These are phyloP conservation scores for Botrytis elliptica DNA, from an alignment of 2,329 filamentous ascomycete genomes.

Conservation along the genomic window DNA sequence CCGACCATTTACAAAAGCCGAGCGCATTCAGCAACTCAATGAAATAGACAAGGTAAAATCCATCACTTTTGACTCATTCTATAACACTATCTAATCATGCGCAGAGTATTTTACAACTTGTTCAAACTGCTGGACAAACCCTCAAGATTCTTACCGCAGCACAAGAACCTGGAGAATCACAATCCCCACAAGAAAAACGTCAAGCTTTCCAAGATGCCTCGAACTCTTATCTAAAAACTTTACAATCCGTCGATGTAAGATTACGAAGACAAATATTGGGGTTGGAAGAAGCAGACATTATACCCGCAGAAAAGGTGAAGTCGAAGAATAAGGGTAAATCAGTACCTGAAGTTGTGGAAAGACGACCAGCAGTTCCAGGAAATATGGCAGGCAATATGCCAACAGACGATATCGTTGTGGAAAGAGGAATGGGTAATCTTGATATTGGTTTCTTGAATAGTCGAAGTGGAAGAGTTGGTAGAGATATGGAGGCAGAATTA, in stretches of 20 bases:
- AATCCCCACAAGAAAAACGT: conserved; percentile 28
- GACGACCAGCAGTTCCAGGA: conserved; percentile 4
- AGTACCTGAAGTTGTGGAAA: conserved; percentile 2
- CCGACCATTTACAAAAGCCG: conserved; percentile 63
- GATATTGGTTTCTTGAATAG: conserved; percentile 92
- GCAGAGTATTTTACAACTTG: conserved; percentile 46
- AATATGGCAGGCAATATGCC: conserved; percentile 19
- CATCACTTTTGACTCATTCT: not conserved
- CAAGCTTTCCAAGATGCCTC: conserved; percentile 58
- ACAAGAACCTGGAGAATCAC: conserved; percentile 30
- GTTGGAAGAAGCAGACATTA: conserved; percentile 77
- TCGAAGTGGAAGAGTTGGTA: conserved; percentile 75
- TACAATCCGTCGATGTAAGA: conserved; percentile 72
- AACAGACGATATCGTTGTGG: conserved; percentile 33
- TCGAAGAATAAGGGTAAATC: conserved; percentile 27
- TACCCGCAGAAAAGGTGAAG: conserved; percentile 45
- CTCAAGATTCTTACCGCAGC: conserved; percentile 61
- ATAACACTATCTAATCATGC: conserved; percentile 2
- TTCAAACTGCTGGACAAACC: conserved; percentile 59
- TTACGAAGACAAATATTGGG: conserved; percentile 75
- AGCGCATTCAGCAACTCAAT: conserved; percentile 78
- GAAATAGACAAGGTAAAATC: conserved; percentile 67
- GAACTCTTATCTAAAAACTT: conserved; percentile 66
- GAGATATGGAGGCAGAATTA: conserved; percentile 80
- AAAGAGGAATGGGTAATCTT: conserved; percentile 54